Base-by-base conservation (phyloP, 202 grass and related monocot genomes). In the Setaria italica region DNA sequence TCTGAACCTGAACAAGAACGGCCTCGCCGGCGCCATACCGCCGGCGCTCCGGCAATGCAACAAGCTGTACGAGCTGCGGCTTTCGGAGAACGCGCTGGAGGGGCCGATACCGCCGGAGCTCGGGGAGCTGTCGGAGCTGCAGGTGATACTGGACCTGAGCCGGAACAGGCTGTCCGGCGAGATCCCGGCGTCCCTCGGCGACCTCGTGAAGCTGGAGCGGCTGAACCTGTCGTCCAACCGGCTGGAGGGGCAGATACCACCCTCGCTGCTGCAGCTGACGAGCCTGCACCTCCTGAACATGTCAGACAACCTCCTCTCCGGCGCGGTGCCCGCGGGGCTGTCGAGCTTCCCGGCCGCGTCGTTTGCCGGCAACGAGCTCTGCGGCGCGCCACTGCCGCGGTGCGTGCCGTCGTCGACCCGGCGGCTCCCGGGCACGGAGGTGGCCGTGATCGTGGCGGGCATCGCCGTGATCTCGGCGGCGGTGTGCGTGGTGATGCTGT, bases 121-220 rank as follows among this genome's bases (percentile, higher is more conserved):
- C 3, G 90, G 93, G 12, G 59, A 90, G 50, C 89, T 99, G 25
- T 72, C 88, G 1, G 97, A 99, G 92, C 90, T 99, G 68, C 97
- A 99, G 84, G 97, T 96, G 17, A 87, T 96, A 50, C 87, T 99
- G 9, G 93, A 99, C 85, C 73, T 99, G 59, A 94, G 97, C 81
- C 55, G 33, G 37, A 99, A 99, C 82, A 70, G 59, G 47, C 84
- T 99, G 0, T 87, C 94, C 19, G 87, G 97, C 21, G 79, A 88
- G 43, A 99, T 99, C 30, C 93, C 91, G 16, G 60, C 76, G 67
- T 82, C 90, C 54, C 79, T 99, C 0, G 92, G 97, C 9, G 67
- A 90, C 53, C 94, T 99, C 25, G 71, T 94, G 43, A 99, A 99
- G 81, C 82, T 99, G 83, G 97, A 99, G 90, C 85, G 94, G 67